These are phyloP conservation scores for Artemisia argyi DNA, from an alignment of 129 eudicot genomes.

Conservation along the genomic window DNA sequence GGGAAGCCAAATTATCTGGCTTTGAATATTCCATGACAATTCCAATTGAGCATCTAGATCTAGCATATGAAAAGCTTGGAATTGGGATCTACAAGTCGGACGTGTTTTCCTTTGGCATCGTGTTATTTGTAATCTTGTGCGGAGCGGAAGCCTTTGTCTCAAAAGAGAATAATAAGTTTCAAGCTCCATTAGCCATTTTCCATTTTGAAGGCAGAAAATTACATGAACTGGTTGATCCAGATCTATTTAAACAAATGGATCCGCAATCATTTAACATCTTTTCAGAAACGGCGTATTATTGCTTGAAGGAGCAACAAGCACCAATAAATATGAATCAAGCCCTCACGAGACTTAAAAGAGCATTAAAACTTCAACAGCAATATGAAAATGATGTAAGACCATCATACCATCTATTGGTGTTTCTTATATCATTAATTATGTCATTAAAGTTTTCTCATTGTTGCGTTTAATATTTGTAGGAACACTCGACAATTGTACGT, in stretches of 20 bases:
- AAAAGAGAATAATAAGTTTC: background rate
- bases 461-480: no score
- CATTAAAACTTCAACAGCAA: background rate
- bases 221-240: background rate
- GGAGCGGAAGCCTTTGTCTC: background rate
- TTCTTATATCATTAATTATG: background rate
- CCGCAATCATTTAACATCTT: constrained; percentile 3
- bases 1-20: constrained; percentile 16
- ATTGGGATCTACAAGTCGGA: constrained; percentile 1
- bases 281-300: constrained; percentile 2
- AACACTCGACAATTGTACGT: no score
- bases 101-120: constrained; percentile 9
- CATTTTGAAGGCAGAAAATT: background rate
- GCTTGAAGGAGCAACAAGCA: background rate
- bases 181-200: background rate
- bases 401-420: background rate
- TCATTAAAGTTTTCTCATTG: no score
- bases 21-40: constrained; percentile 9
- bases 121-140: background rate
- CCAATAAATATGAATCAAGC: background rate
- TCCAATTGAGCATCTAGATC: background rate
- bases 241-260: constrained; percentile 1
- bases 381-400: background rate
- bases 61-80: background rate
- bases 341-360: background rate